Conservation (phyloP, 2,329 filamentous ascomycete species). For the Sclerotinia minor region DNA sequence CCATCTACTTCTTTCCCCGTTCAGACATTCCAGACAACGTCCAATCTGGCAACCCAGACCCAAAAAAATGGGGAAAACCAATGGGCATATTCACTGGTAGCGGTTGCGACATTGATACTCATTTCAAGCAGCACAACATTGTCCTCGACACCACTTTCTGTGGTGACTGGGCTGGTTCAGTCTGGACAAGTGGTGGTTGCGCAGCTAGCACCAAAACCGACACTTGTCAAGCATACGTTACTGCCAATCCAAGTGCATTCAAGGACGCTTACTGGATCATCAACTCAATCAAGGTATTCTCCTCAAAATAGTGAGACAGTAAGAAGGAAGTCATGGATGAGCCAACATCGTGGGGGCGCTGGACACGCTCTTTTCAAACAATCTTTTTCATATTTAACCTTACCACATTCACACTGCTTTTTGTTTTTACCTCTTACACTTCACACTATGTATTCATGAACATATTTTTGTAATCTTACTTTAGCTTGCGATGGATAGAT, state of each 20-base stretch:
- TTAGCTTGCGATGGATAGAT: slow-evolving; percentile 4
- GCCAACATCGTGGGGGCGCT: background rate
- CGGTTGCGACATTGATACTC: slow-evolving; percentile 67
- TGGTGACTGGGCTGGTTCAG: slow-evolving; percentile 76
- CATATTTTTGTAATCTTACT: slow-evolving; percentile 7
- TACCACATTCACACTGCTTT: background rate
- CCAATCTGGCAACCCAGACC: slow-evolving; percentile 58
- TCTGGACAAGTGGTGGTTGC: slow-evolving; percentile 64
- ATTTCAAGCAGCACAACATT: slow-evolving; percentile 73
- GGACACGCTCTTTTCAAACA: background rate
- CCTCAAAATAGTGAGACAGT: slow-evolving; percentile 17
- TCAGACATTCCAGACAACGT: slow-evolving; percentile 64
- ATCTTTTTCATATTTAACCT: background rate
- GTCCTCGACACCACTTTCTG: slow-evolving; percentile 85
- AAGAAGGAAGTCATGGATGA: slow-evolving; percentile 28
- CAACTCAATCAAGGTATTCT: slow-evolving; percentile 49
- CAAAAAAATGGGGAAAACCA: slow-evolving; percentile 64
- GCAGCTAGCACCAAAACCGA: slow-evolving; percentile 51
- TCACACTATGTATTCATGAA: slow-evolving; percentile 5
- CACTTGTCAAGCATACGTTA: slow-evolving; percentile 72
- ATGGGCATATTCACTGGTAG: slow-evolving; percentile 67
- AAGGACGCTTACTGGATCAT: slow-evolving; percentile 75
- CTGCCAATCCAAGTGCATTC: slow-evolving; percentile 68
- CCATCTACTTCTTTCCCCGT: slow-evolving; percentile 80
- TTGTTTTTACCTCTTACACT: background rate